These are phyloP conservation scores for Dioscorea alata DNA, from an alignment of 106 monocot species.

Conservation along the genomic window DNA sequence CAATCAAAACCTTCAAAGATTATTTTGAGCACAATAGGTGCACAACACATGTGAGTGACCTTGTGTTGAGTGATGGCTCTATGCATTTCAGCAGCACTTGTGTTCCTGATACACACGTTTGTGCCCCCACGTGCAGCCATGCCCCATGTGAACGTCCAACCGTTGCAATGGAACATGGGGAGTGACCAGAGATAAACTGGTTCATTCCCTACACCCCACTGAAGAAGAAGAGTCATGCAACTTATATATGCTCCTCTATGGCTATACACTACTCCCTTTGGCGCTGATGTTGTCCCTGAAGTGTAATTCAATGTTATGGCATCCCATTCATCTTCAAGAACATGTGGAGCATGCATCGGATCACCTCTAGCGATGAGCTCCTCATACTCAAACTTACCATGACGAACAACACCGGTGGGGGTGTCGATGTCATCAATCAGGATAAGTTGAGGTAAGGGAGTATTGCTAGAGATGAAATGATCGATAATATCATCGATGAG, in stretches of 20 bases:
- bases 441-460: constrained; percentile 13
- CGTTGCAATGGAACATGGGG: constrained; percentile 92
- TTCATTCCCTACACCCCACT: constrained; percentile 48
- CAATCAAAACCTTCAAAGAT: constrained; percentile 36
- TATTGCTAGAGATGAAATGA: background rate
- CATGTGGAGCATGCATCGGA: constrained; percentile 10
- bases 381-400: constrained; percentile 47
- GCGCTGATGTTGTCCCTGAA: constrained; percentile 78
- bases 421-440: constrained; percentile 36
- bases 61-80: constrained; percentile 30
- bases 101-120: constrained; percentile 76
- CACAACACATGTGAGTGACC: constrained; percentile 79
- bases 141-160: constrained; percentile 79
- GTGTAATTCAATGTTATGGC: constrained; percentile 88
- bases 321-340: constrained; percentile 52
- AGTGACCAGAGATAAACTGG: constrained; percentile 78
- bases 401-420: constrained; percentile 1
- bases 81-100: constrained; percentile 41
- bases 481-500: constrained; percentile 27
- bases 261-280: constrained; percentile 84
- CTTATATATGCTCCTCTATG: constrained; percentile 60
- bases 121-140: constrained; percentile 70
- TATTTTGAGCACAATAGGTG: constrained; percentile 85
- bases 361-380: constrained; percentile 35
- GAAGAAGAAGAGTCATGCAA: constrained; percentile 38